Evolutionary conservation across 2,329 filamentous ascomycete genomes (phyloP), one percentile per base, ranked within the genome.

Genomic region (Pyrenophora tritici-repentis): DNA sequence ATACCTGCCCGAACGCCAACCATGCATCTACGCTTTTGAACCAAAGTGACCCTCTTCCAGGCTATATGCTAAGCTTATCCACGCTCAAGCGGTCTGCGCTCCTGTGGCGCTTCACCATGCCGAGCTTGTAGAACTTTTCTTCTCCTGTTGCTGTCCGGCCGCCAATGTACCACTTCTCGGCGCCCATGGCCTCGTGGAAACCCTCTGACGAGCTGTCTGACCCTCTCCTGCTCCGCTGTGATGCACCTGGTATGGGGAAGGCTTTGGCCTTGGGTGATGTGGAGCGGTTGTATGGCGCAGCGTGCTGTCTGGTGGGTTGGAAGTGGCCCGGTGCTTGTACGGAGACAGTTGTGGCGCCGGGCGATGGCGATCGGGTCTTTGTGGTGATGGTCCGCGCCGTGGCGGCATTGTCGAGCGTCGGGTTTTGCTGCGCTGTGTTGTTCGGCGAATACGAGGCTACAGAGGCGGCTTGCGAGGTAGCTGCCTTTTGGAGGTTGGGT

Each of bases 111-210:
- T 86, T 83, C 41, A 92, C 85, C 58, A 92, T 88, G 36, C 88
- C 88, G 37, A 92, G 76, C 76, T 90, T 90, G 73, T 91, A 92
- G 75, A 90, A 91, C 65, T 84, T 83, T 70, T 92, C 89, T 66
- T 92, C 89, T n/a, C 89, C 89, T 1, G 76, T 81, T 1, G 88
- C 87, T 22, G 88, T 91, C 66, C 87, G 78, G 6, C 89, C 89
- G 17, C 89, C 89, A 47, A 92, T 89, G 66, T 91, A 92, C 87
- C 88, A 90, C 75, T 89, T 91, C 59, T 92, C 89, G 1, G 83
- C 82, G 2, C 86, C 87, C 41, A 85, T 73, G 31, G 86, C 86
- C 55, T 91, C 88, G 44, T 87, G 79, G 71, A 91, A 91, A 1
- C 88, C 89, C 65, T 91, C 89, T 45, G 82, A 86, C 56, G 84